A percentile compares a stretch with the other conserved stretches of the same genome.
Evolutionary conservation across 352 stramenopile species (phyloP).

Genomic region (Pythium brassicae): DNA sequence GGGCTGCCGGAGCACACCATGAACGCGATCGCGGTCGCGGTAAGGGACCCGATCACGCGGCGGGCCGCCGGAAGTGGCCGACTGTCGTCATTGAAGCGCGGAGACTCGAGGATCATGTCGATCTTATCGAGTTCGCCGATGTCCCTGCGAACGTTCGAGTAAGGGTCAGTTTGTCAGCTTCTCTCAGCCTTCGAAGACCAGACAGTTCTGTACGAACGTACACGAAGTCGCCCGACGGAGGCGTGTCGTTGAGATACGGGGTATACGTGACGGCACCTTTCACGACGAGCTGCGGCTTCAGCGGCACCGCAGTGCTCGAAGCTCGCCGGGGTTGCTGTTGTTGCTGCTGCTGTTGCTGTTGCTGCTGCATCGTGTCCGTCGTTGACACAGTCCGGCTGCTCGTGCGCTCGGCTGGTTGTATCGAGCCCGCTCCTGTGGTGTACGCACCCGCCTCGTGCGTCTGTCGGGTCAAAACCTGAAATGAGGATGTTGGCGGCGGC

Average conservation of each 20-base stretch:
- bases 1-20: constrained; percentile 40
- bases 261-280: constrained; percentile 8
- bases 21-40: constrained; percentile 30
- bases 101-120: constrained; percentile 20
- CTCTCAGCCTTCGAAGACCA: background rate
- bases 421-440: background rate
- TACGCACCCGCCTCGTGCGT: background rate
- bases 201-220: constrained; percentile 3
- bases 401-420: background rate
- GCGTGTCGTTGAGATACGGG: constrained; percentile 9
- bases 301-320: constrained; percentile 1
- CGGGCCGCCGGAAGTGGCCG: background rate
- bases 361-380: background rate
- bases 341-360: background rate
- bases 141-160: constrained; percentile 4
- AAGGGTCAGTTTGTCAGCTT: background rate
- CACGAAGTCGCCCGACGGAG: constrained; percentile 9
- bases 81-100: background rate
- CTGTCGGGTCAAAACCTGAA: background rate
- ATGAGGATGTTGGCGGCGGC: background rate
- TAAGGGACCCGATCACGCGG: constrained; percentile 6
- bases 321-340: constrained; percentile 1
- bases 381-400: background rate
- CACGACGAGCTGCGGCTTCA: background rate
- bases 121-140: constrained; percentile 19